Evolutionary conservation across 2,329 filamentous ascomycete species (phyloP).

Genomic region (Pseudopyrenochaeta lycopersici): DNA sequence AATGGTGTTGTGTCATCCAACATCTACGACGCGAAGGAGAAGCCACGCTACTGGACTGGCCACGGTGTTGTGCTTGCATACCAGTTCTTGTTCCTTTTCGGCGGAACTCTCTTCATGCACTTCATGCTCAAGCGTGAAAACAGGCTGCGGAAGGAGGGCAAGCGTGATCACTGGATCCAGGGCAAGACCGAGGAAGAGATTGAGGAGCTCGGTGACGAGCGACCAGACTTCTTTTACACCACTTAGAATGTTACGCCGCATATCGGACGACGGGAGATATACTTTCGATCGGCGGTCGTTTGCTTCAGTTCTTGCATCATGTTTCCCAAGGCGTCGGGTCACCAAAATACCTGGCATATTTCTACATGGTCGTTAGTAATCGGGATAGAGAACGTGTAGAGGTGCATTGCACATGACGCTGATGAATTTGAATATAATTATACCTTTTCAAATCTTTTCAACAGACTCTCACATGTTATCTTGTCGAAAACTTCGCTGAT

Average conservation of each 20-base stretch:
- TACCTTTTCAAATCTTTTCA: neutral
- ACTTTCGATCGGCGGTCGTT: neutral
- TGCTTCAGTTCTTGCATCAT: neutral
- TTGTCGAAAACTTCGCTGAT: neutral
- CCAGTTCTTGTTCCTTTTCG: slow-evolving; percentile 73
- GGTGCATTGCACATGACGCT: neutral
- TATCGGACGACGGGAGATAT: neutral
- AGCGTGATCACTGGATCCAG: slow-evolving; percentile 72
- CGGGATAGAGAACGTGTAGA: neutral
- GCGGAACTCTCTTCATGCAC: slow-evolving; percentile 74
- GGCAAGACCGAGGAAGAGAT: slow-evolving; percentile 72
- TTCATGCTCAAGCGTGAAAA: slow-evolving; percentile 74
- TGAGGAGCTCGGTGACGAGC: slow-evolving; percentile 72
- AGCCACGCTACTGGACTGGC: slow-evolving; percentile 74
- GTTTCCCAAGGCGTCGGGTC: neutral
- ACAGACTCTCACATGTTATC: neutral
- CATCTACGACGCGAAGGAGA: slow-evolving; percentile 72
- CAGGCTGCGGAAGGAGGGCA: slow-evolving; percentile 68
- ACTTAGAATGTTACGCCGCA: slow-evolving; percentile 50
- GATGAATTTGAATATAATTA: neutral
- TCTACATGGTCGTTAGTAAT: neutral
- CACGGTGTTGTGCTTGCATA: slow-evolving; percentile 81
- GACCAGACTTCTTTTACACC: slow-evolving; percentile 76
- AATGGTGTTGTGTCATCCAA: slow-evolving; percentile 88
- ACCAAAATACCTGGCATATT: neutral